Conservation (phyloP, 2,329 filamentous ascomycete genomes). For the Cercospora canescens region DNA sequence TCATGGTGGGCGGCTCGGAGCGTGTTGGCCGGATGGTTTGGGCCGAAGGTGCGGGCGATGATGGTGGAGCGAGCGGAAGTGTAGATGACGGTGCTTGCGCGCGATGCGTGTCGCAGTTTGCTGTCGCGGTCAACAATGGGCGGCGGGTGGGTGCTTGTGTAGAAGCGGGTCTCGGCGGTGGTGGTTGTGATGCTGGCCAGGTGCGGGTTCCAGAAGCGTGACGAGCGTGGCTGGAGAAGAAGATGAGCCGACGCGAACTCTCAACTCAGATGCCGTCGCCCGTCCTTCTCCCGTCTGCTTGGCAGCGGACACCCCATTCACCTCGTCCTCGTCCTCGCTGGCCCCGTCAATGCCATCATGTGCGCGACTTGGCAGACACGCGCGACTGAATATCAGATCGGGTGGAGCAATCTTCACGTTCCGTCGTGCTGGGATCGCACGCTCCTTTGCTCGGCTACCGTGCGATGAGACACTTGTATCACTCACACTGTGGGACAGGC, state of each 20-base stretch:
- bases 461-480: background rate
- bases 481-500: background rate
- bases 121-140: background rate
- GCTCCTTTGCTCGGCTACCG: background rate
- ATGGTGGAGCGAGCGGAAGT: background rate
- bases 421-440: background rate
- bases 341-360: background rate
- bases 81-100: background rate
- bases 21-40: background rate
- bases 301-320: background rate
- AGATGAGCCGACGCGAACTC: background rate
- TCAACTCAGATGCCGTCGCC: background rate
- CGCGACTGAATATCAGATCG: background rate
- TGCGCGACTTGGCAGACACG: background rate
- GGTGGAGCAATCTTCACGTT: background rate
- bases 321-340: background rate
- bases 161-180: background rate
- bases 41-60: background rate
- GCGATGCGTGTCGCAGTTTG: background rate
- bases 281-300: background rate
- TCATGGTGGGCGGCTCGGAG: conserved; percentile 8
- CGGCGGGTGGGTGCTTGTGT: background rate
- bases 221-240: background rate
- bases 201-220: background rate
- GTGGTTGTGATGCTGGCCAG: background rate